phyloP scores from a whole-genome alignment of 129 eudicot genomes.

The Artemisia argyi region DNA sequence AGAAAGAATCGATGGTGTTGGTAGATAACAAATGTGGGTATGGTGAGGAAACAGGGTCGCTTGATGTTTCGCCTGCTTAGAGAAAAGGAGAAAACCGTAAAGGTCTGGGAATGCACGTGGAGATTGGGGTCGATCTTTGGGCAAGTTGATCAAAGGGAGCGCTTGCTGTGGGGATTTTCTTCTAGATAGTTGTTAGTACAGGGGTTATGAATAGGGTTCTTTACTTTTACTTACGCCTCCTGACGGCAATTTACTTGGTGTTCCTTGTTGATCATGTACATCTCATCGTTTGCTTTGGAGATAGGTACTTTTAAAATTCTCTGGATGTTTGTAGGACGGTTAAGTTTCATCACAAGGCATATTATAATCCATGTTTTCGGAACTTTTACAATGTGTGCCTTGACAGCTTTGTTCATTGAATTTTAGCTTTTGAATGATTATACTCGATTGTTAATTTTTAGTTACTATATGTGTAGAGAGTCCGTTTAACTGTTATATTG shows the following conservation, averaged over 20 bases:
- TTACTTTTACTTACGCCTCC: slow-evolving; percentile 29
- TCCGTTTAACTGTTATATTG: background rate
- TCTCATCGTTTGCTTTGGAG: slow-evolving; percentile 40
- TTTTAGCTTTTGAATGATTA: slow-evolving; percentile 38
- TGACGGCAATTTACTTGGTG: slow-evolving; percentile 35
- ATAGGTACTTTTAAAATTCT: slow-evolving; percentile 43
- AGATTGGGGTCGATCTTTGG: slow-evolving; percentile 24
- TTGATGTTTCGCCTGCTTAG: slow-evolving; percentile 36
- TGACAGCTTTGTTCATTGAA: slow-evolving; percentile 42
- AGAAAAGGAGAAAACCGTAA: slow-evolving; percentile 15
- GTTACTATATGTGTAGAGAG: background rate
- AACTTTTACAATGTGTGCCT: slow-evolving; percentile 25
- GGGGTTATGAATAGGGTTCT: slow-evolving; percentile 57
- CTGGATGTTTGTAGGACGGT: slow-evolving; percentile 36
- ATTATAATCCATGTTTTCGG: slow-evolving; percentile 34
- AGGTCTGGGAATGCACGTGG: background rate
- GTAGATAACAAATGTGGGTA: slow-evolving; percentile 37
- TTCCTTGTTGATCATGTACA: slow-evolving; percentile 54
- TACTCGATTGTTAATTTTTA: background rate
- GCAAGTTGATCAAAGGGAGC: slow-evolving; percentile 24
- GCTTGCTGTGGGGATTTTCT: slow-evolving; percentile 20
- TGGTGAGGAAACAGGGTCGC: slow-evolving; percentile 30
- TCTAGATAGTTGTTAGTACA: slow-evolving; percentile 46
- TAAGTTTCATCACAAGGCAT: slow-evolving; percentile 37
- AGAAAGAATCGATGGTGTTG: slow-evolving; percentile 40